Base-by-base conservation (phyloP, 2,329 filamentous ascomycete genomes). In the Alternaria arbusti region DNA sequence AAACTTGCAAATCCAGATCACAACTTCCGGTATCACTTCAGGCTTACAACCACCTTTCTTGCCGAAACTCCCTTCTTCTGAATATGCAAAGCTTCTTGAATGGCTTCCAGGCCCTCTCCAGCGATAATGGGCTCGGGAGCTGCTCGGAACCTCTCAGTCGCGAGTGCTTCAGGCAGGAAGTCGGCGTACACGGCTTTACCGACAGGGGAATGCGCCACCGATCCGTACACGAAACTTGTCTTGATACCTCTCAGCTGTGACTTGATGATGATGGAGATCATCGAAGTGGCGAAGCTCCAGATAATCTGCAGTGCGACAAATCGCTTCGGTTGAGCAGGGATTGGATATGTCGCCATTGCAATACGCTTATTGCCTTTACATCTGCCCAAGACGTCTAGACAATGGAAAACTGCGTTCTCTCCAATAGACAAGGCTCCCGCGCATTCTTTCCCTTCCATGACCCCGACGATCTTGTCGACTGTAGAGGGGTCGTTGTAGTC, bases 401-500 rank as follows among this genome's bases (percentile, higher is more conserved):
- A 49, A 26, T 17, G 46, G 46, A 49, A 49, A 17, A 49, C 23
- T 49, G 46, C 46, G 25, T 45, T 51, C 9, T 66, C 51, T 17
- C 70, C 75, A 25, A 72, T 68, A 47, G 82, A 80, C 55, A 81
- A 74, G 30, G 78, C 70, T 6, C 81, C 81, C 4, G 66, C 71
- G 44, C 78, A 79, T 15, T 75, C 72, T 43, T 73, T 74, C 5
- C 74, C 74, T 56, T 80, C 74, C 59, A 82, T 66, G 4, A 73
- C 72, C 5, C 59, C 59, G 17, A 80, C 73, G n/a, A 81, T 74
- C 13, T 81, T 74, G 6, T 74, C 65, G 25, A 78, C 71, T 4
- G 60, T 46, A 11, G 78, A 78, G 78, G 26, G 12, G 23, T 23
- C n/a, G 22, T 78, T 77, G 76, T 87, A 87, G 72, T 87, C 84